These are phyloP conservation scores for Teunomyces stri DNA, from an alignment of 805 yeast species.

Conservation along the genomic window DNA sequence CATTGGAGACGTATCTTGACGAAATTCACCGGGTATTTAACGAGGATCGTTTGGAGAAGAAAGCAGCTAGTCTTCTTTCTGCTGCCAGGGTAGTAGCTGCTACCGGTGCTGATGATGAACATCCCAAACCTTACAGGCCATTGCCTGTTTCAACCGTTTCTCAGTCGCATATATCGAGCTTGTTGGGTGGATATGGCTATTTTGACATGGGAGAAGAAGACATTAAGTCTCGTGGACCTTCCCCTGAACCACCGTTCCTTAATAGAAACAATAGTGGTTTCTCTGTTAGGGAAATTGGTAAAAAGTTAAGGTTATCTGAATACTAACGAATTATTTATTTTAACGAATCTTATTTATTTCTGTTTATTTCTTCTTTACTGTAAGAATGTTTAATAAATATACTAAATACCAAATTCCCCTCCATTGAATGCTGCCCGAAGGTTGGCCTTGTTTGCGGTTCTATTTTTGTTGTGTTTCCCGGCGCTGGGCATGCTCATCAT, in stretches of 20 bases:
- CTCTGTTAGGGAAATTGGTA: constrained; percentile 56
- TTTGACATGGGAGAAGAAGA: constrained; percentile 57
- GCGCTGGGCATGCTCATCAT: constrained; percentile 49
- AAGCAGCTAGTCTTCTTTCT: neutral
- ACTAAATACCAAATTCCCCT: constrained; percentile 65
- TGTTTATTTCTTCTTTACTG: constrained; percentile 4
- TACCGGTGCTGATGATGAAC: neutral
- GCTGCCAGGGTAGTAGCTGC: constrained; percentile 1
- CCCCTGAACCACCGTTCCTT: constrained; percentile 53
- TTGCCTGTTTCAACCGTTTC: constrained; percentile 1
- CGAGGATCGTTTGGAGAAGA: constrained; percentile 18
- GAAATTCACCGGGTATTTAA: constrained; percentile 40
- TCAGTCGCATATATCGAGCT: constrained; percentile 13
- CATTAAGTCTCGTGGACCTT: constrained; percentile 53
- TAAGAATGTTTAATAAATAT: neutral
- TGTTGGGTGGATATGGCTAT: constrained; percentile 59
- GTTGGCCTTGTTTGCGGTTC: constrained; percentile 49
- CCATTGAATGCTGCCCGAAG: constrained; percentile 63
- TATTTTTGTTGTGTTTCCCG: constrained; percentile 36
- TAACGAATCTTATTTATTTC: constrained; percentile 6
- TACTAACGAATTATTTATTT: constrained; percentile 33
- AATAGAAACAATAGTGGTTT: constrained; percentile 37
- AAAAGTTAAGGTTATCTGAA: constrained; percentile 62
- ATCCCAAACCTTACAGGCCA: neutral
- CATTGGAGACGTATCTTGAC: constrained; percentile 48